These are phyloP conservation scores for Knufia fluminis DNA, from an alignment of 2,329 filamentous ascomycete species.

Conservation along the genomic window DNA sequence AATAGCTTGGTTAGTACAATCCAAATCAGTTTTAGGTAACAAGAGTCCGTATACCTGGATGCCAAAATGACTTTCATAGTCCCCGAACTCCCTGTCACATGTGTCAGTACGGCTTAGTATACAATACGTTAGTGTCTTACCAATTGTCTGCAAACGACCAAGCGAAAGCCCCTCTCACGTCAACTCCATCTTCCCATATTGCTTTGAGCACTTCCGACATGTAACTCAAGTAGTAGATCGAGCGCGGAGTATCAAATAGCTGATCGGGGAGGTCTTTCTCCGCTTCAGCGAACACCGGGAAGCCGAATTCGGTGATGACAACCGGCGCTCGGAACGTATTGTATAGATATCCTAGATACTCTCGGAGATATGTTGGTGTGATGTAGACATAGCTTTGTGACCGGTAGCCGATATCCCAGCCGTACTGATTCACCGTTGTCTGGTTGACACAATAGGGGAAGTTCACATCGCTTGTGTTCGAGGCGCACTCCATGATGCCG, in stretches of 20 bases:
- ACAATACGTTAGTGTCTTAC: constrained; percentile 8
- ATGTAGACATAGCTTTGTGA: constrained; percentile 25
- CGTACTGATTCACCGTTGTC: constrained; percentile 38
- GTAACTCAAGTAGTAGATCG: constrained; percentile 47
- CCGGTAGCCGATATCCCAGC: constrained; percentile 50
- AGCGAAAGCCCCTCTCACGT: constrained; percentile 46
- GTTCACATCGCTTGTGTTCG: constrained; percentile 36
- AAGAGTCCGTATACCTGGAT: no score
- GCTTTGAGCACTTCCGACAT: constrained; percentile 47
- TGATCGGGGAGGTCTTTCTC: constrained; percentile 40
- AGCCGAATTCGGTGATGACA: constrained; percentile 47
- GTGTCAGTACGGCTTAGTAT: constrained; percentile 41
- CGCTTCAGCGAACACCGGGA: constrained; percentile 43
- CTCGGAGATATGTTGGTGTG: constrained; percentile 49
- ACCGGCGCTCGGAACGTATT: constrained; percentile 48
- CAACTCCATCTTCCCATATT: constrained; percentile 48
- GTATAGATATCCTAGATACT: constrained; percentile 50
- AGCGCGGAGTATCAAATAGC: constrained; percentile 45
- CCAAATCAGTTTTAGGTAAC: no score
- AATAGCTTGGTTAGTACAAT: no score
- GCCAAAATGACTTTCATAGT: constrained; percentile 42
- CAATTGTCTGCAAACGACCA: constrained; percentile 39
- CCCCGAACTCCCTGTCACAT: constrained; percentile 36
- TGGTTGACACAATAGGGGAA: constrained; percentile 47
- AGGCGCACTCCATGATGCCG: constrained; percentile 41